Evolutionary conservation across 108 stramenopile species (phyloP), one percentile per base, ranked within the genome.

Genomic region (Discostella stelligeroides): DNA sequence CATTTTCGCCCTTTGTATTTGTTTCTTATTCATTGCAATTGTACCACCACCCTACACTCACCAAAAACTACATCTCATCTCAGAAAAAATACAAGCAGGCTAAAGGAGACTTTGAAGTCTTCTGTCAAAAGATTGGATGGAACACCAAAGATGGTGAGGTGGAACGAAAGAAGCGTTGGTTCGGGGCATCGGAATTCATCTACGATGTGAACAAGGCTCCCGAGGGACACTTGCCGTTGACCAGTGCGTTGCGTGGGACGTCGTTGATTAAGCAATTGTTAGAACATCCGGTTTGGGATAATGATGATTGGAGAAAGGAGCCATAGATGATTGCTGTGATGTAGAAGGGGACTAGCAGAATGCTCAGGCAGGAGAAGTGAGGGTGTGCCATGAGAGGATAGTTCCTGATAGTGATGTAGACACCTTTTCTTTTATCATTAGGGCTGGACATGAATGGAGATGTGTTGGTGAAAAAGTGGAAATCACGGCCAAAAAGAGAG

Each of bases 141-240:
- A 97, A 93, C 29, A 97, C 94, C 38, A 84, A 73, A 67, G 96
- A 97, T 67, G 94, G 92, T 8, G 96, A 97, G 61, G 91, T 96
- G 13, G 96, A 97, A 66, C 79, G 96, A 37, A 98, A 97, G 87
- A 91, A 95, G 84, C 87, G 91, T 56, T 98, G 97, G 97, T 98
- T 98, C 63, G 97, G 97, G 34, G 89, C 91, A 27, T 95, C 92
- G 20, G 98, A 98, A 70, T 98, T 98, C 60, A 96, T 87, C 63
- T 98, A 98, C 65, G 95, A 97, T 72, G 82, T 96, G 37, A 95
- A 96, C 67, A 96, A 96, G 82, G 98, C 98, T 20, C 93, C 92
- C 8, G 88, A 88, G 69, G 98, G 96, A 47, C 98, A 98, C 65
- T 82, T 98, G 48, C 98, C 98, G 18, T 85, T 98, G 14, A 98